Conservation (phyloP, 768 basidiomycete species). For the Collybia sp. region DNA sequence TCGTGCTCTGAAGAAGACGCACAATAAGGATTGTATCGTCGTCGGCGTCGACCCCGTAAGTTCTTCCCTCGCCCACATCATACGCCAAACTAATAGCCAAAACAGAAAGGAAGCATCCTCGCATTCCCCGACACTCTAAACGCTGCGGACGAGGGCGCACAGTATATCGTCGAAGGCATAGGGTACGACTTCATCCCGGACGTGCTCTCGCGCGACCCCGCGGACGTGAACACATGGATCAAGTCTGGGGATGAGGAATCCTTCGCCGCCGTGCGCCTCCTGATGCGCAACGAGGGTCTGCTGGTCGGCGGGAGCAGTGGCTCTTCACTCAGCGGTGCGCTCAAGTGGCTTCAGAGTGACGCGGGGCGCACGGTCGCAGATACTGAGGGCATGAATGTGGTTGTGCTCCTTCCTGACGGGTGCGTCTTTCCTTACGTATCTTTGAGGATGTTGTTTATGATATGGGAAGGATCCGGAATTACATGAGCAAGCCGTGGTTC, state of each 20-base stretch:
- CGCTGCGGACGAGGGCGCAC: conserved; percentile 35
- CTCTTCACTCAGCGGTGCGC: conserved; percentile 72
- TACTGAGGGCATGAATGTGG: conserved; percentile 78
- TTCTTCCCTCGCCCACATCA: not conserved
- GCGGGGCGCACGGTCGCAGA: conserved; percentile 61
- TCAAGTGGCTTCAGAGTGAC: conserved; percentile 72
- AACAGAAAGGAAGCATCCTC: conserved; percentile 84
- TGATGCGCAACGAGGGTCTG: conserved; percentile 85
- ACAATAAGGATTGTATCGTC: conserved; percentile 68
- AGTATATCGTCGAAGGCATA: conserved; percentile 92
- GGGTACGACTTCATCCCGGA: conserved; percentile 93
- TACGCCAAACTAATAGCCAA: conserved; percentile 5
- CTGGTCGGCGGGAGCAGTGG: conserved; percentile 94
- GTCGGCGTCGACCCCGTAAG: conserved; percentile 91
- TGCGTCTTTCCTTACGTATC: conserved; percentile 30
- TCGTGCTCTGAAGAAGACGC: conserved; percentile 70
- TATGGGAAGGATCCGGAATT: conserved; percentile 75
- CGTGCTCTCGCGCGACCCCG: conserved; percentile 64
- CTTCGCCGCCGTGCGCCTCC: conserved; percentile 64
- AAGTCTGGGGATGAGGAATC: conserved; percentile 83
- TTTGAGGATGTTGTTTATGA: conserved; percentile 1
- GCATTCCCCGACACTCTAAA: conserved; percentile 70
- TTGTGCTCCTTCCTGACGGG: conserved; percentile 89
- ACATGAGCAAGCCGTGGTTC: conserved; percentile 95
- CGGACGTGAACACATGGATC: conserved; percentile 72